phyloP scores from a whole-genome alignment of 176 grass and related monocot genomes.

The Rhynchospora tenuis region DNA sequence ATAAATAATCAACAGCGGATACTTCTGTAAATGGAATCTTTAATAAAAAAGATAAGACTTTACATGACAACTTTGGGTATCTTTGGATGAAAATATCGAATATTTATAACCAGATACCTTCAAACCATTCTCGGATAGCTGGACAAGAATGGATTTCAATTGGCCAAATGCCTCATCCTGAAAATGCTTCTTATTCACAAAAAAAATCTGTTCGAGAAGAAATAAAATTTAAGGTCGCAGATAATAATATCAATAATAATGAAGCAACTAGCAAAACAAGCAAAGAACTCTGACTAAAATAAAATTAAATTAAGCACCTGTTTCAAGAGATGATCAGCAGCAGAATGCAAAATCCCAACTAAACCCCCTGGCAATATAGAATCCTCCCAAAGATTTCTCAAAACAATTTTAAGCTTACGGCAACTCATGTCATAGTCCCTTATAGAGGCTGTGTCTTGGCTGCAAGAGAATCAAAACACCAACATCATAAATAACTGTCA shows the following conservation, averaged over 20 bases:
- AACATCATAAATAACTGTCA: neutral
- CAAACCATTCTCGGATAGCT: conserved; percentile 30
- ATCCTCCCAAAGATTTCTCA: conserved; percentile 72
- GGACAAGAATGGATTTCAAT: conserved; percentile 49
- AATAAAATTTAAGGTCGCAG: neutral
- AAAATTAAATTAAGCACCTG: conserved; percentile 47
- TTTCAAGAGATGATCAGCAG: conserved; percentile 78
- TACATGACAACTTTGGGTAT: neutral
- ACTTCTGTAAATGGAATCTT: neutral
- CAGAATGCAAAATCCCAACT: conserved; percentile 42
- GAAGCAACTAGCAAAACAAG: conserved; percentile 26
- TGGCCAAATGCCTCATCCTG: conserved; percentile 33
- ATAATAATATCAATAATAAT: conserved; percentile 1
- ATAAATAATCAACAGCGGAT: conserved; percentile 2
- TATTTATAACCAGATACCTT: conserved; percentile 40
- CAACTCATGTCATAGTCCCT: conserved; percentile 61
- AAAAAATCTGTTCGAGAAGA: conserved; percentile 50
- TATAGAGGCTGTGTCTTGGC: conserved; percentile 38
- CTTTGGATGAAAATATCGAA: neutral
- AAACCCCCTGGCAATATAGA: conserved; percentile 30
- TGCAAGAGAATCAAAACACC: conserved; percentile 34
- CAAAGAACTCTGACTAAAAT: conserved; percentile 2
- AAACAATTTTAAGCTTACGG: conserved; percentile 69
- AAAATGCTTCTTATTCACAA: conserved; percentile 74
- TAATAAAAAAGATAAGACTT: neutral